These are phyloP conservation scores for Malania oleifera DNA, from an alignment of 164 flowering plant genomes.

Conservation along the genomic window DNA sequence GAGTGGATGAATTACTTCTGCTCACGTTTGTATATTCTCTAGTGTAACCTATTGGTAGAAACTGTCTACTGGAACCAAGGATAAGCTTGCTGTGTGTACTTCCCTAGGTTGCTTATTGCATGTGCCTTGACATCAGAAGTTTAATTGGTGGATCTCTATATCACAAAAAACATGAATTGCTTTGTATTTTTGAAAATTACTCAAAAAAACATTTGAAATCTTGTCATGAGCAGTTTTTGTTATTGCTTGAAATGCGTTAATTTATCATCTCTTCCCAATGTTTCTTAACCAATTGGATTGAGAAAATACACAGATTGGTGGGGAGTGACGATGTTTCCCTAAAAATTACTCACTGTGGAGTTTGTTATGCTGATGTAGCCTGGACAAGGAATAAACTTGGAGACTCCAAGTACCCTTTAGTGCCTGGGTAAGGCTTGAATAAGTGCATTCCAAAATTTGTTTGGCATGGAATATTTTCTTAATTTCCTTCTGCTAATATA, in stretches of 20 bases:
- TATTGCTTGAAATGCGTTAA: background rate
- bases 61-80: too few relatives aligned
- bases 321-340: conserved; percentile 57
- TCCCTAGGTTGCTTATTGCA: too few relatives aligned
- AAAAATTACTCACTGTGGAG: conserved; percentile 72
- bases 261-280: too few relatives aligned
- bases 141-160: too few relatives aligned
- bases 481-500: background rate
- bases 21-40: too few relatives aligned
- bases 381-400: conserved; percentile 47
- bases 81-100: too few relatives aligned
- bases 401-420: conserved; percentile 60
- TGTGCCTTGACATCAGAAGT: too few relatives aligned
- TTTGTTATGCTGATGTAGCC: conserved; percentile 69
- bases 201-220: too few relatives aligned
- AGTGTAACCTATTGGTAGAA: too few relatives aligned
- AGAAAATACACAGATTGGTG: conserved; percentile 33
- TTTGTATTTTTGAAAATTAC: too few relatives aligned
- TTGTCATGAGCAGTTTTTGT: background rate
- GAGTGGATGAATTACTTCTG: too few relatives aligned
- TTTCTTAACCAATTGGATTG: background rate
- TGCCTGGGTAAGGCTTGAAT: conserved; percentile 55
- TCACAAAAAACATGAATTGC: too few relatives aligned
- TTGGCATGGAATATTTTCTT: conserved; percentile 4
- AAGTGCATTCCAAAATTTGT: background rate